These are phyloP conservation scores for Citrullus colocynthis DNA, from an alignment of 306 rosid genomes.

Conservation along the genomic window DNA sequence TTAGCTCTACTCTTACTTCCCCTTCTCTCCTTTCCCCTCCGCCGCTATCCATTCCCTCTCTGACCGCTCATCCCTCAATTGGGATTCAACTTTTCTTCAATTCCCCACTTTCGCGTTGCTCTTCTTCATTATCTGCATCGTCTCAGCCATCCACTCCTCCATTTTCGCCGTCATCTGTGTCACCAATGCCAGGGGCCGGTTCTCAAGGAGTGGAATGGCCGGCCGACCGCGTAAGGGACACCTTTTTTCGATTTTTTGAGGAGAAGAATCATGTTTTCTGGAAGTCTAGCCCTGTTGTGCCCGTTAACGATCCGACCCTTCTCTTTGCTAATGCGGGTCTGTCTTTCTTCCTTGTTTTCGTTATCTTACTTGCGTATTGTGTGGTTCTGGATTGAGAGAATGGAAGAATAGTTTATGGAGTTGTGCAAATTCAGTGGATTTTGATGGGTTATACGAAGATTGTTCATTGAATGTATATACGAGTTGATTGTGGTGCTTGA, in stretches of 20 bases:
- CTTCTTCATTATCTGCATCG: neutral
- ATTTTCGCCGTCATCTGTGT: neutral
- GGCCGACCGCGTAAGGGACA: conserved; percentile 31
- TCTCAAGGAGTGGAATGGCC: conserved; percentile 33
- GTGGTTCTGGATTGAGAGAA: neutral
- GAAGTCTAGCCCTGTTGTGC: conserved; percentile 86
- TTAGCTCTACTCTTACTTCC: neutral
- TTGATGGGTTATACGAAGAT: neutral
- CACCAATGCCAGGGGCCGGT: conserved; percentile 14
- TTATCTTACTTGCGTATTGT: neutral
- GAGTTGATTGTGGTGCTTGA: neutral
- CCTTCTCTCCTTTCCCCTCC: conserved; percentile 10
- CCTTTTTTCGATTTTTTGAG: conserved; percentile 37
- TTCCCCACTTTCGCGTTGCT: neutral
- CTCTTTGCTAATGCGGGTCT: conserved; percentile 87
- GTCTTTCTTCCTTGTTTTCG: neutral
- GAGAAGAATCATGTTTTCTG: conserved; percentile 40
- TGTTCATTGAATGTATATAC: neutral
- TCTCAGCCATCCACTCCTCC: neutral
- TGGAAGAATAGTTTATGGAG: neutral
- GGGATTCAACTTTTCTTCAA: neutral
- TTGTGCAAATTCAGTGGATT: neutral
- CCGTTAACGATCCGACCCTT: conserved; percentile 78
- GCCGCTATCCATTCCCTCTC: neutral
- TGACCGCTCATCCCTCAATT: neutral